Conservation (phyloP, 768 basidiomycete species). For the Mycena amicta region DNA sequence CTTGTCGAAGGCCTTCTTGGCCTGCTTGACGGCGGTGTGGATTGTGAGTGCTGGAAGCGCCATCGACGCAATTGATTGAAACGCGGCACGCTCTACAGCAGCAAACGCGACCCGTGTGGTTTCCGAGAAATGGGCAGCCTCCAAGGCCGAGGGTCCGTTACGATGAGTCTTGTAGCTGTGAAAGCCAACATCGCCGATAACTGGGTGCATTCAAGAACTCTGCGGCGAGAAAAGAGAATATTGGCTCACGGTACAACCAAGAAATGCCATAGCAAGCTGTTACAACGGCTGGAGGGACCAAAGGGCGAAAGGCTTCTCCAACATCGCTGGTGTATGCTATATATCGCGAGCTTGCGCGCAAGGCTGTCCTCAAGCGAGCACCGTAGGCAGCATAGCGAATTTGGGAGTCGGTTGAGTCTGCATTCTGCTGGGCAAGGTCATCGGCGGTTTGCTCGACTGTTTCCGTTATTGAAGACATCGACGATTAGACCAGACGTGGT, state of each 20-base stretch:
- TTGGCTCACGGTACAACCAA: conserved; percentile 64
- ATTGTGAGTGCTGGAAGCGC: conserved; percentile 84
- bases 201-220: background rate
- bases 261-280: conserved; percentile 80
- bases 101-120: conserved; percentile 65
- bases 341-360: conserved; percentile 71
- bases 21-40: conserved; percentile 77
- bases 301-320: conserved; percentile 82
- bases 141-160: conserved; percentile 64
- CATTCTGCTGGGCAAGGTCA: conserved; percentile 63
- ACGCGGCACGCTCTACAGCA: conserved; percentile 76
- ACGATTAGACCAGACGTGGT: too few relatives aligned
- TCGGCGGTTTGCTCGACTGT: conserved; percentile 55
- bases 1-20: conserved; percentile 66
- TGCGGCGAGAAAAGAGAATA: too few relatives aligned
- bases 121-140: conserved; percentile 72
- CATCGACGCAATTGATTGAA: conserved; percentile 85
- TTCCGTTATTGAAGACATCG: conserved; percentile 30
- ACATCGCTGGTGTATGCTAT: conserved; percentile 83
- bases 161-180: conserved; percentile 80
- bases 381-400: conserved; percentile 77
- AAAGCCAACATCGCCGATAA: conserved; percentile 76
- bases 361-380: conserved; percentile 74
- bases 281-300: conserved; percentile 72
- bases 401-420: conserved; percentile 67